Percentiles rank a stretch among this genome's conserved stretches.
Evolutionary conservation across 768 basidiomycete genomes (phyloP).

Genomic region (Tephrocybe sp.): DNA sequence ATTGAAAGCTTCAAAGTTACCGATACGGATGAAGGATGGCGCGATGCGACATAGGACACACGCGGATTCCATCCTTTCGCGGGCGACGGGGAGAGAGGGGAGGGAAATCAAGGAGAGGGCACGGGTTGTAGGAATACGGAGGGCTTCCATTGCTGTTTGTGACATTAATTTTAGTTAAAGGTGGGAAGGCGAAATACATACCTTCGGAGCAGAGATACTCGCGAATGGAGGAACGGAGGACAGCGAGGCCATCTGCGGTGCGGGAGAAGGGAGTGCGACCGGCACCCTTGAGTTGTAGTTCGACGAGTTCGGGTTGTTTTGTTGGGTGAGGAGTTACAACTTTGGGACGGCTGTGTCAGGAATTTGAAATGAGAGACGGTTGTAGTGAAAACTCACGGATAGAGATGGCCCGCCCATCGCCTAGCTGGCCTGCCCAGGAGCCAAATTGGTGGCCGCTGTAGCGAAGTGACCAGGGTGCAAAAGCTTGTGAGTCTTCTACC

Average conservation of each 20-base stretch:
- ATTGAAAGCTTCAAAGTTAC: conserved; percentile 84
- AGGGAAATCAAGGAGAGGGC: conserved; percentile 77
- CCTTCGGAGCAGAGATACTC: conserved; percentile 95
- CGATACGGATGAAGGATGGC: conserved; percentile 89
- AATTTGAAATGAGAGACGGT: neutral
- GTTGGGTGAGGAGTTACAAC: conserved; percentile 76
- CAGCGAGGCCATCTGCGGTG: conserved; percentile 91
- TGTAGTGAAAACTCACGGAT: conserved; percentile 38
- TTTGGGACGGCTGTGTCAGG: conserved; percentile 24
- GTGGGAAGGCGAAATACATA: conserved; percentile 22
- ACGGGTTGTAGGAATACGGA: conserved; percentile 85
- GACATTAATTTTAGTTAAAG: neutral
- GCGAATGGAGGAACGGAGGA: conserved; percentile 89
- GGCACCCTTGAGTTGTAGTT: conserved; percentile 92
- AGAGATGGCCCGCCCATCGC: conserved; percentile 94
- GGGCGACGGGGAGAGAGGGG: conserved; percentile 66
- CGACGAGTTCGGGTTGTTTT: conserved; percentile 55
- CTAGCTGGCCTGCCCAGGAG: conserved; percentile 89
- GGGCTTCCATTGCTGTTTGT: conserved; percentile 55
- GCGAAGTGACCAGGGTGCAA: conserved; percentile 83
- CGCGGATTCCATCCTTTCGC: conserved; percentile 73
- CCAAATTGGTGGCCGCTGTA: conserved; percentile 95
- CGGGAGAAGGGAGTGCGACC: conserved; percentile 94
- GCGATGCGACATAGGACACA: conserved; percentile 79
- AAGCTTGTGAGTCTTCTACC: conserved; percentile 24